Percentiles rank a stretch among this genome's conserved stretches.
Conservation (phyloP, 1,139 yeast species). For the Candida mesenterica region DNA sequence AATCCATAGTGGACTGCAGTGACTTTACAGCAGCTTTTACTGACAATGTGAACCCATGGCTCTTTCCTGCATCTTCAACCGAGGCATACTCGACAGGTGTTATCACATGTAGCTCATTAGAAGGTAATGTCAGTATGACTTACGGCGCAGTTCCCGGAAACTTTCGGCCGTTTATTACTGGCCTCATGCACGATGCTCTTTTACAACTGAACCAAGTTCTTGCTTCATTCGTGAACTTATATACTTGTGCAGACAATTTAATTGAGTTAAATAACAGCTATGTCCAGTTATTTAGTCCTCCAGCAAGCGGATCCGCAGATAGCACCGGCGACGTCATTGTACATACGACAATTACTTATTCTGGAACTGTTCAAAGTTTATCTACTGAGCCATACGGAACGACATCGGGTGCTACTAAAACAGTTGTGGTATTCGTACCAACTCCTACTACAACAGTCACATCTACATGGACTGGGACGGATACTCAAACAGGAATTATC, state of each 20-base stretch:
- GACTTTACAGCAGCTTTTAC: slow-evolving; percentile 20
- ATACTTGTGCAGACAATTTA: slow-evolving; percentile 14
- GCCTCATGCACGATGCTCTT: slow-evolving; percentile 10
- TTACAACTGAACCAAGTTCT: neutral
- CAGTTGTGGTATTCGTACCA: slow-evolving; percentile 19
- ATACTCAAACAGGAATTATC: slow-evolving; percentile 3
- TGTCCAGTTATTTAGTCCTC: slow-evolving; percentile 10
- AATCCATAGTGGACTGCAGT: slow-evolving; percentile 20
- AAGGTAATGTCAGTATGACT: slow-evolving; percentile 4
- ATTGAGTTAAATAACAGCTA: slow-evolving; percentile 2
- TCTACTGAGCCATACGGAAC: slow-evolving; percentile 4
- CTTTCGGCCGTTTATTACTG: slow-evolving; percentile 28
- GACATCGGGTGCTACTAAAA: slow-evolving; percentile 2
- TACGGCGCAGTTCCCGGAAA: slow-evolving; percentile 30
- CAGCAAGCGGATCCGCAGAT: neutral
- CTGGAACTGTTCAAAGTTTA: slow-evolving; percentile 9
- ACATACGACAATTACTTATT: slow-evolving; percentile 21
- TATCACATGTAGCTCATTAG: neutral
- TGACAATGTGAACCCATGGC: slow-evolving; percentile 22
- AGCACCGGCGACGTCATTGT: slow-evolving; percentile 19
- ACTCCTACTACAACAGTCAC: slow-evolving; percentile 9
- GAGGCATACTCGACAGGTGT: too few species aligned
- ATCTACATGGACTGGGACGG: slow-evolving; percentile 8
- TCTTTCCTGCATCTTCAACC: slow-evolving; percentile 15
- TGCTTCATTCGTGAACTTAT: slow-evolving; percentile 13